Evolutionary conservation across 1,284 basidiomycete species (phyloP), one percentile per base, ranked within the genome.

Genomic region (Malassezia cuniculi): DNA sequence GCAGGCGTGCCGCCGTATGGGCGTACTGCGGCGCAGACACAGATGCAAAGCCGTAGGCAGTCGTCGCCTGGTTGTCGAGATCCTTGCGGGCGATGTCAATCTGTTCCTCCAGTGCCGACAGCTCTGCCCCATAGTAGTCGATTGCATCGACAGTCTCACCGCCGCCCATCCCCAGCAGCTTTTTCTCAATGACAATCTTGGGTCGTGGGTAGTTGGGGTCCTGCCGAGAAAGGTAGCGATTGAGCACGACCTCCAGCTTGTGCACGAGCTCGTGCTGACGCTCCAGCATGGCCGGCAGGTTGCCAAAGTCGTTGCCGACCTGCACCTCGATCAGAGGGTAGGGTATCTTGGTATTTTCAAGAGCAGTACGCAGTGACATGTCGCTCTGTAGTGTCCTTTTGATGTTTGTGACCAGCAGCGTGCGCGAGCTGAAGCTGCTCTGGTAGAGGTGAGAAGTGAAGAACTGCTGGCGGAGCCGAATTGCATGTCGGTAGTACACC

Each of bases 191-290:
- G 0, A 86, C 86, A 18, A 86, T 72, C 47, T 79, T 80, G 48
- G 77, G 74, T 17, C 74, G 80, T 27, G 84, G 70, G 55, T 76
- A 76, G 6, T 81, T 81, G 14, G 75, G 78, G 57, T 85, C 82
- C 47, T 70, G 70, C 42, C 90, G 74, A n/a, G n/a, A n/a, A n/a
- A n/a, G n/a, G n/a, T n/a, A n/a, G n/a, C n/a, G n/a, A 65, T 89
- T 89, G 11, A 93, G 73, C 20, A 82, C 74, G 29, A 75, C 71
- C 63, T 94, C 87, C 27, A 93, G 76, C 47, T 85, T 78, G 32
- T 78, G 73, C 11, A 94, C 85, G 10, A 82, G 79, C 34, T 81
- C 70, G 68, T 89, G 87, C 70, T 93, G 85, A 50, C 78, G 79
- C 34, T 86, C 78, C 52, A 85, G 80, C 35, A 85, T 70, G 41